Percentiles rank a stretch among this genome's conserved stretches.
These are phyloP conservation scores for Saprolegnia diclina DNA, from an alignment of 352 stramenopile species.

Conservation along the genomic window DNA sequence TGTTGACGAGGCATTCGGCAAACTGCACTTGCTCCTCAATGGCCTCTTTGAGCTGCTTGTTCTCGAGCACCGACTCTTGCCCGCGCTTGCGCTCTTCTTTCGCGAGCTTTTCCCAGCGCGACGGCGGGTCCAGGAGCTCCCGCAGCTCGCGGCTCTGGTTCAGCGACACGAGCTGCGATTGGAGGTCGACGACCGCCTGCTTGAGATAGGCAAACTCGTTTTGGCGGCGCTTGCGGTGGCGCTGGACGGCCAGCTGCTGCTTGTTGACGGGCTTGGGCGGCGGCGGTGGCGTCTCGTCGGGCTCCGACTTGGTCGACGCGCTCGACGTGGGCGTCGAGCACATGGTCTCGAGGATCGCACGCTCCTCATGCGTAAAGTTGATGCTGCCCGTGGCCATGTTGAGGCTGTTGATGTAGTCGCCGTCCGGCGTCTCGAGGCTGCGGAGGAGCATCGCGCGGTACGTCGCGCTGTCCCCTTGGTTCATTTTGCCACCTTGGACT, in stretches of 20 bases:
- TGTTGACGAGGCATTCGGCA: not conserved
- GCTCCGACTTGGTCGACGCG: conserved; percentile 1
- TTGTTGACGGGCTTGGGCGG: conserved; percentile 6
- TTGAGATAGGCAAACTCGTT: conserved; percentile 9
- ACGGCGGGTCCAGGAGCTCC: conserved; percentile 1
- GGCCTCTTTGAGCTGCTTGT: conserved; percentile 1
- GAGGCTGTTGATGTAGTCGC: conserved; percentile 7
- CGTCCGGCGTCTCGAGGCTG: not conserved
- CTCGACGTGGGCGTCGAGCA: not conserved
- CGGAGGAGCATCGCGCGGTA: conserved; percentile 10
- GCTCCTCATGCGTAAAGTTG: not conserved
- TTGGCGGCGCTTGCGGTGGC: conserved; percentile 4
- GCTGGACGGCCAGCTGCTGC: not conserved
- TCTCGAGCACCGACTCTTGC: not conserved
- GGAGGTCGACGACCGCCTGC: not conserved
- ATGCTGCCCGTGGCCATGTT: conserved; percentile 12
- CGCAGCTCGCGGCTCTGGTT: not conserved
- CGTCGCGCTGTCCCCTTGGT: not conserved
- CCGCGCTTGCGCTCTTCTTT: conserved; percentile 1
- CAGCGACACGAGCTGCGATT: not conserved
- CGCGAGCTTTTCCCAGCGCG: conserved; percentile 1
- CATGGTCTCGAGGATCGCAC: conserved; percentile 7
- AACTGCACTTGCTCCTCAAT: conserved; percentile 11
- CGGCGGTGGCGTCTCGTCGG: not conserved
- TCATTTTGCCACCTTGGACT: not conserved